Percentiles rank a stretch among this genome's conserved stretches.
These are phyloP conservation scores for Drosera spatulata DNA, from an alignment of 179 eudicot species.

Conservation along the genomic window DNA sequence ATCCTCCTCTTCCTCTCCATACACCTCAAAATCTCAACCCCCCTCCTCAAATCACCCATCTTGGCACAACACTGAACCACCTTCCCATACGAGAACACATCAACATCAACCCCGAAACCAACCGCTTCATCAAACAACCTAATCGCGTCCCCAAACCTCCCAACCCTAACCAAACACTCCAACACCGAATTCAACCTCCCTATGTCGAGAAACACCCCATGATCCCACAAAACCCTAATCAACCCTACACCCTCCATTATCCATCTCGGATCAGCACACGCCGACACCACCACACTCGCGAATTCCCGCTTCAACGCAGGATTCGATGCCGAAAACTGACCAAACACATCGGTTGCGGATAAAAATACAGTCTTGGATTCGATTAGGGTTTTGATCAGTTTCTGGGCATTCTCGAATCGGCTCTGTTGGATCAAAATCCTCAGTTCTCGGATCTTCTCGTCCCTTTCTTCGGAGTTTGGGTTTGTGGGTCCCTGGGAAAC, in stretches of 20 bases:
- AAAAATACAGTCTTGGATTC: constrained; percentile 18
- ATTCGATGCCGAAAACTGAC: constrained; percentile 20
- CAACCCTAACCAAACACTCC: constrained; percentile 31
- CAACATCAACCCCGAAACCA: constrained; percentile 33
- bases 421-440: constrained; percentile 33
- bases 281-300: constrained; percentile 26
- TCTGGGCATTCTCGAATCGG: constrained; percentile 33
- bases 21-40: constrained; percentile 25
- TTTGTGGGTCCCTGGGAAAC: not conserved
- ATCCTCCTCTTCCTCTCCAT: constrained; percentile 29
- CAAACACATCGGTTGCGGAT: constrained; percentile 34
- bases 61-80: constrained; percentile 66
- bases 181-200: constrained; percentile 35
- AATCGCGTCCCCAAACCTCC: constrained; percentile 23
- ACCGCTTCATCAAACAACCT: constrained; percentile 32
- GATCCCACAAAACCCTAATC: constrained; percentile 22
- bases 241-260: constrained; percentile 26
- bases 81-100: constrained; percentile 47
- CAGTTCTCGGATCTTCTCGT: constrained; percentile 36
- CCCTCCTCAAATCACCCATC: constrained; percentile 44
- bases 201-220: constrained; percentile 30
- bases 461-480: constrained; percentile 4
- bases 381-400: constrained; percentile 25
- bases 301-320: constrained; percentile 25
- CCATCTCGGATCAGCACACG: constrained; percentile 37